phyloP scores from a whole-genome alignment of 768 basidiomycete genomes.

The Tricholoma sp. region DNA sequence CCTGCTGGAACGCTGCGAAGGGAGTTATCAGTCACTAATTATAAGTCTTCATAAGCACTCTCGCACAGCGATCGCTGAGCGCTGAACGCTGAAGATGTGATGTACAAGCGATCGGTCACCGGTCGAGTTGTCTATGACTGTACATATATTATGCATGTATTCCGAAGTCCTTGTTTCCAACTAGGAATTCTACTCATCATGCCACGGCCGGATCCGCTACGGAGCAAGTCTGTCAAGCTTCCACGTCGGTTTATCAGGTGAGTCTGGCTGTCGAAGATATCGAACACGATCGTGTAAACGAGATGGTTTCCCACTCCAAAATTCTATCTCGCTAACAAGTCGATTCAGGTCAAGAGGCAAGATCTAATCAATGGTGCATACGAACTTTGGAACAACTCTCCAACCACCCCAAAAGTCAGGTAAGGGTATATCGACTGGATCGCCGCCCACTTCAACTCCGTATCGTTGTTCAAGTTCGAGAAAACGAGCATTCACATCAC shows the following conservation, averaged over 20 bases:
- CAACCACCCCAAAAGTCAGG: constrained; percentile 98
- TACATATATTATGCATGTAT: neutral
- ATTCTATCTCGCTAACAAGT: constrained; percentile 79
- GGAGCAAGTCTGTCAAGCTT: constrained; percentile 77
- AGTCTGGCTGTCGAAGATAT: constrained; percentile 53
- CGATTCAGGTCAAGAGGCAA: constrained; percentile 5
- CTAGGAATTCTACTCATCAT: neutral
- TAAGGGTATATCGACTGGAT: constrained; percentile 51
- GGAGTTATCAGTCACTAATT: constrained; percentile 14
- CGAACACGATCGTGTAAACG: constrained; percentile 87
- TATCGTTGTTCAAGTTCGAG: constrained; percentile 57
- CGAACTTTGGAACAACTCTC: constrained; percentile 87
- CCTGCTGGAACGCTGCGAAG: constrained; percentile 36
- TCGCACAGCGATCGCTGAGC: no score
- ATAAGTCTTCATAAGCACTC: no score
- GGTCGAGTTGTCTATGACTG: constrained; percentile 9
- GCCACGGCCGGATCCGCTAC: constrained; percentile 17
- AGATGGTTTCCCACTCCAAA: constrained; percentile 96
- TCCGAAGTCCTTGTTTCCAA: neutral
- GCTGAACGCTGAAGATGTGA: no score
- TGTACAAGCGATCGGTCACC: no score
- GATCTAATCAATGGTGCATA: constrained; percentile 10
- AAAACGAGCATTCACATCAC: constrained; percentile 58
- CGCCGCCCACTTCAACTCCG: constrained; percentile 33
- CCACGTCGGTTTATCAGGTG: constrained; percentile 58